A percentile compares a stretch with the other conserved stretches of the same genome.
These are phyloP conservation scores for Ganoderma leucocontextum DNA, from an alignment of 1,284 basidiomycete species.

Conservation along the genomic window DNA sequence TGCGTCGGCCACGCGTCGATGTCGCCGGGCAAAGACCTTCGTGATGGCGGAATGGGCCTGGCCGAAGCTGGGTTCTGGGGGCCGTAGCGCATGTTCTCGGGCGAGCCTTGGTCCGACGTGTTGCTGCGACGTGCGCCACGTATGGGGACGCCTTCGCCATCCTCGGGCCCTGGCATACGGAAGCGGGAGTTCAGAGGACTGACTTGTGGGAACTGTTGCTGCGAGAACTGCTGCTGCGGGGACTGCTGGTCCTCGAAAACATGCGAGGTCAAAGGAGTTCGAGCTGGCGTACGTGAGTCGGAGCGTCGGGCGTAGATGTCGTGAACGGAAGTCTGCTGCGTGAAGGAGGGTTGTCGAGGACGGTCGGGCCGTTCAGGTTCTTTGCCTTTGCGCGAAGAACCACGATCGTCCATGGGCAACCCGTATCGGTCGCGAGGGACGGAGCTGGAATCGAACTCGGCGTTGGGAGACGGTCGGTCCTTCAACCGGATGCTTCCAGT, in stretches of 20 bases:
- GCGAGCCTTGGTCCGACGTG: constrained; percentile 35
- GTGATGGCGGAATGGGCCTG: constrained; percentile 30
- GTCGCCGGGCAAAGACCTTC: constrained; percentile 34
- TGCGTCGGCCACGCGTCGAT: constrained; percentile 29
- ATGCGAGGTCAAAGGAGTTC: constrained; percentile 19
- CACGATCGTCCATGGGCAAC: constrained; percentile 25
- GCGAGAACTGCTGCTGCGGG: constrained; percentile 14
- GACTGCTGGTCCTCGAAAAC: constrained; percentile 27
- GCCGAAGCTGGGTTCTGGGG: constrained; percentile 26
- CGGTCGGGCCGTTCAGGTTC: constrained; percentile 27
- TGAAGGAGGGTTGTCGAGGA: constrained; percentile 20
- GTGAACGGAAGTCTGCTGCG: constrained; percentile 23
- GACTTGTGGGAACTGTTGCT: constrained; percentile 20
- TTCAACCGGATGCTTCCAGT: constrained; percentile 31
- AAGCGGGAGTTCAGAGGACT: constrained; percentile 20
- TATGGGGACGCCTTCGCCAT: constrained; percentile 31
- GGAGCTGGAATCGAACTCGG: constrained; percentile 24
- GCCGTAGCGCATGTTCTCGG: constrained; percentile 35
- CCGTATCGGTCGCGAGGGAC: constrained; percentile 28
- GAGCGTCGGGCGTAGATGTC: constrained; percentile 31
- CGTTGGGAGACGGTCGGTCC: constrained; percentile 24
- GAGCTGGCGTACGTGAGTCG: constrained; percentile 23
- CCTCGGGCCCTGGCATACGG: constrained; percentile 17
- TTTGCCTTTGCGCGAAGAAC: constrained; percentile 26
- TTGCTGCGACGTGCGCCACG: constrained; percentile 27